Base-by-base conservation (phyloP, 2,329 filamentous ascomycete species). In the Ceratocystis variospora region DNA sequence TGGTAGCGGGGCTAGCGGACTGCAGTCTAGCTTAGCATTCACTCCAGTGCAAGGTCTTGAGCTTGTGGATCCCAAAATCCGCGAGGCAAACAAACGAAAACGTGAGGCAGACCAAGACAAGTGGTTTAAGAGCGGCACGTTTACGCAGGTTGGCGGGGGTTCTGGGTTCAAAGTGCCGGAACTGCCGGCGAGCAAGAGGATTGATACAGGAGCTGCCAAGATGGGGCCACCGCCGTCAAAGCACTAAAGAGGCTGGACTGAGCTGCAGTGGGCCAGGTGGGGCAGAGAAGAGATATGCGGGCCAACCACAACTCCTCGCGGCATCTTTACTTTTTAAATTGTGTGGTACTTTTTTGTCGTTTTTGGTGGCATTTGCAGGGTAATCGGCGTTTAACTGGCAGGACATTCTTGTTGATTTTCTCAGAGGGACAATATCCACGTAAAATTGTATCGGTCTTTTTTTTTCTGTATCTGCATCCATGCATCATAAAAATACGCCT, bases 71-170 rank as follows among this genome's bases (percentile, higher is more conserved):
- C 94, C 94, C 25, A 96, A 94, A 79, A 84, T 89, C 67, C 86
- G 91, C 71, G 89, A 90, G 6, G 91, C 96, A 77, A 82, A 96
- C 74, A 91, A 83, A 73, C 83, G 90, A 71, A 97, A 97, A 79
- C 81, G 91, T 69, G 95, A 96, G 74, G 92, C 90, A 0, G 94
- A 97, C 70, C 90, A 96, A 74, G 93, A 97, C 73, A 81, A 90
- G 46, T 99, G 91, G 87, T 99, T 99, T 79, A 96, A 94, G 76
- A 89, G 90, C 61, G 94, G 94, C n/a, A 92, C 90, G 0, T 99
- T 99, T 73, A 96, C 94, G 7, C 92, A 96, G 75, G 83, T 96
- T 66, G 85, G 85, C 8, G 78, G 78, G 15, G 71, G 69, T 19
- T 71, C 70, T 71, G 87, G 84, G 0, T 96, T 96, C 81, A 96